Evolutionary conservation across 495 filamentous ascomycete genomes (phyloP), one percentile per base, ranked within the genome.

Genomic region (Hypomontagnella submonticulosa): DNA sequence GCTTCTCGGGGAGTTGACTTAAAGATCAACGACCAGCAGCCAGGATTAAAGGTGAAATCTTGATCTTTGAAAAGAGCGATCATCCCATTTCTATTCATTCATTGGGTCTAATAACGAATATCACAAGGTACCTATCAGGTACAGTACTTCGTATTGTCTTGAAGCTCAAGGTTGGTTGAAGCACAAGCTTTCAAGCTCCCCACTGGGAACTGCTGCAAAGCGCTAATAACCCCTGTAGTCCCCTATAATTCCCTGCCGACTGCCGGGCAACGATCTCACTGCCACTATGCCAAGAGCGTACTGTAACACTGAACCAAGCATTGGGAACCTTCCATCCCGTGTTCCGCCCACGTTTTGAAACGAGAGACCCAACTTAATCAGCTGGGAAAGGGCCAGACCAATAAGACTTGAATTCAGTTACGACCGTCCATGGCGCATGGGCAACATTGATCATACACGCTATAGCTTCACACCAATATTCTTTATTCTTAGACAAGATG

Each of bases 241-340:
- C 23, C 23, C 23, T 27, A 6, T 27, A 27, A 63, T 49, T 41
- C 33, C 50, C 43, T 60, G 55, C 59, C 60, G 66, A 57, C 43
- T 64, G 66, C 66, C 66, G 66, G 49, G 60, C 40, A 69, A 61
- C 55, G 65, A 63, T 59, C 59, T 68, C 53, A 63, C 59, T 63
- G 65, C 59, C 54, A 63, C 48, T n/a, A 34, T 41, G 66, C 66
- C 55, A 63, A 63, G 65, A 32, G 50, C 50, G 30, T 15, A 36
- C 34, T 9, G 48, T 59, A 38, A 37, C 42, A 63, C 18, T 56
- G 65, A 63, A 63, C 60, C 54, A 64, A 33, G 36, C 32, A 16
- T 30, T 53, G 50, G 66, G 66, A 51, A 59, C 36, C 53, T 40
- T 38, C 23, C 23, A 27, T 27, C 23, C 23, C 23, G 23, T 27